phyloP scores from a whole-genome alignment of 768 basidiomycete genomes.

The Mycena vitilis region DNA sequence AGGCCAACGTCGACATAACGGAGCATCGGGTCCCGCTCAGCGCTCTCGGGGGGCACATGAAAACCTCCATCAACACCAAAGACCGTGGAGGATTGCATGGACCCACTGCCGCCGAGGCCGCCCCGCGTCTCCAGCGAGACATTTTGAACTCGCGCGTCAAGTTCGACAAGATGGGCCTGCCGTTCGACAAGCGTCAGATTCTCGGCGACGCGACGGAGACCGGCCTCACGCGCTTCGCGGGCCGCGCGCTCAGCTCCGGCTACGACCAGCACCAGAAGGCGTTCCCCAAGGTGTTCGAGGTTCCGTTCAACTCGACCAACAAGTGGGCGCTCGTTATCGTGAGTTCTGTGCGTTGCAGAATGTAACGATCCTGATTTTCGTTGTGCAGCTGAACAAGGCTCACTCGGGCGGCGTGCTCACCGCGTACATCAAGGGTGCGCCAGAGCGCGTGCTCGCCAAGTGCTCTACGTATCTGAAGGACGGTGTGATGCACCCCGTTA shows the following conservation, averaged over 20 bases:
- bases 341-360: constrained; percentile 37
- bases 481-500: constrained; percentile 59
- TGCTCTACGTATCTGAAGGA: constrained; percentile 70
- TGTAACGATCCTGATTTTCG: constrained; percentile 3
- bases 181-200: constrained; percentile 70
- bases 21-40: constrained; percentile 64
- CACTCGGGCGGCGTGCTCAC: constrained; percentile 62
- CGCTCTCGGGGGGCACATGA: constrained; percentile 43
- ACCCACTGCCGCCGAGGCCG: constrained; percentile 64
- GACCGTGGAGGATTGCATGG: constrained; percentile 64
- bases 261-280: constrained; percentile 66
- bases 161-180: constrained; percentile 72
- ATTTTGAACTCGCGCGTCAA: constrained; percentile 77
- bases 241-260: constrained; percentile 59
- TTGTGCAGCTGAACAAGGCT: constrained; percentile 62
- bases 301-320: constrained; percentile 79
- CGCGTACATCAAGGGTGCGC: constrained; percentile 76
- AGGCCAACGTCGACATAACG: constrained; percentile 64
- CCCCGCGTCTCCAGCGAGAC: constrained; percentile 60
- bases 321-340: constrained; percentile 82
- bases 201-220: constrained; percentile 83
- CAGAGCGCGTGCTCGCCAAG: constrained; percentile 74
- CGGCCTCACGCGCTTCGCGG: constrained; percentile 76
- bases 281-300: constrained; percentile 74
- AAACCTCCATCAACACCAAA: constrained; percentile 53